Conservation (phyloP, 2,329 filamentous ascomycete genomes). For the Leptoxyphium fumago region DNA sequence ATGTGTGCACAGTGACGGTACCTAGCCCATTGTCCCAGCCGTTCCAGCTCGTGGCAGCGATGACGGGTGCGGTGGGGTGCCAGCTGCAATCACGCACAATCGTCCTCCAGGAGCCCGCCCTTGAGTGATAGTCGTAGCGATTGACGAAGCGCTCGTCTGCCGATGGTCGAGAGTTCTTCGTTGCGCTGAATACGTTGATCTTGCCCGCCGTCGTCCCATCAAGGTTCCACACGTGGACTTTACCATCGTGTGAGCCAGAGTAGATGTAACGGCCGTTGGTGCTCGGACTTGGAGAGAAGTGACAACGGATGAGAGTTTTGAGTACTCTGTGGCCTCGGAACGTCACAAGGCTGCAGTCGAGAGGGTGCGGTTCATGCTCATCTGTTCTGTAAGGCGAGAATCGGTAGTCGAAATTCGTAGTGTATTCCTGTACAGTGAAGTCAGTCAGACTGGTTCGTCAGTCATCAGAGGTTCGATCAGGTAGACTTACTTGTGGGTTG, state of each 20-base stretch:
- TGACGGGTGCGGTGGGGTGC: conserved; percentile 71
- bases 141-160: conserved; percentile 39
- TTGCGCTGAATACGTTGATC: conserved; percentile 64
- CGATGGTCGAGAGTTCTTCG: conserved; percentile 44
- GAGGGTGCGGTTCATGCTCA: conserved; percentile 56
- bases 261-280: conserved; percentile 90
- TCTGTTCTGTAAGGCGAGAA: conserved; percentile 49
- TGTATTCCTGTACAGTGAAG: conserved; percentile 28
- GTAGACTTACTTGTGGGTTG: conserved; percentile 27
- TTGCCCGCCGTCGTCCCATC: conserved; percentile 64
- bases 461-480: not conserved
- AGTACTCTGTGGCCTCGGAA: conserved; percentile 83
- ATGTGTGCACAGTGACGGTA: conserved; percentile 65
- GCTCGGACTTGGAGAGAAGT: conserved; percentile 78
- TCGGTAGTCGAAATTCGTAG: conserved; percentile 61
- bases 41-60: conserved; percentile 79
- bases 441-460: not conserved
- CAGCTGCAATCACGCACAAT: conserved; percentile 80
- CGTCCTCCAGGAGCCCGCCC: conserved; percentile 50
- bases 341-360: conserved; percentile 86
- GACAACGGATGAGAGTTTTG: conserved; percentile 82
- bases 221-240: conserved; percentile 83
- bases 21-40: conserved; percentile 58
- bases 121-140: conserved; percentile 43
- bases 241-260: conserved; percentile 76